These are phyloP conservation scores for Filobasidium floriforme DNA, from an alignment of 768 basidiomycete genomes.

Conservation along the genomic window DNA sequence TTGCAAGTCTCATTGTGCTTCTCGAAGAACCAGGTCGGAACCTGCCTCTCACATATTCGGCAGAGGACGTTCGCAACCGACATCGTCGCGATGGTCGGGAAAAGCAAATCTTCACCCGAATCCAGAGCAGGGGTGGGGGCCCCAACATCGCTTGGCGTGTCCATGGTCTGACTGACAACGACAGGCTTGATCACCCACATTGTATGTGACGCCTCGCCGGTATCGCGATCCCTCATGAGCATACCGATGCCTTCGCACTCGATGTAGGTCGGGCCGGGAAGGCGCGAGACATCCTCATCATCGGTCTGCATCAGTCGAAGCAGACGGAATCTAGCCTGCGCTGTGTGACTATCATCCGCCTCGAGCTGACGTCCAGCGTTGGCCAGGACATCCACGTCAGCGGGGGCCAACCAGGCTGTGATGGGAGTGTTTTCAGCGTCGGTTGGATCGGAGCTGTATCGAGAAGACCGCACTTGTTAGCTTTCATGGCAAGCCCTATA, in stretches of 20 bases:
- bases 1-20: conserved; percentile 99
- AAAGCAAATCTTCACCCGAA: conserved; percentile 44
- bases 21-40: conserved; percentile 99
- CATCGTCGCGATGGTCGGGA: conserved; percentile 48
- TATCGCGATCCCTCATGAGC: conserved; percentile 91
- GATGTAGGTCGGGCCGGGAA: conserved; percentile 51
- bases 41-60: conserved; percentile 92
- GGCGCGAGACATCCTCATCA: conserved; percentile 45
- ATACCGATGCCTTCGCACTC: conserved; percentile 97
- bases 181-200: conserved; percentile 90
- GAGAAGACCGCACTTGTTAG: conserved; percentile 16
- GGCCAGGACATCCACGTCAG: conserved; percentile 73
- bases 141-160: conserved; percentile 23
- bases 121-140: conserved; percentile 3
- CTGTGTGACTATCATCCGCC: conserved; percentile 85
- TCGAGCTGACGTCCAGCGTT: conserved; percentile 77
- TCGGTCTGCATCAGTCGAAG: conserved; percentile 60
- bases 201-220: conserved; percentile 79
- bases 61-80: conserved; percentile 53
- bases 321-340: conserved; percentile 83
- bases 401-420: conserved; percentile 68
- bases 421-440: conserved; percentile 70
- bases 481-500: conserved; percentile 19
- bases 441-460: conserved; percentile 67
- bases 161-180: conserved; percentile 4